A percentile compares a stretch with the other conserved stretches of the same genome.
Conservation (phyloP, 148 eudicot genomes). For the Chenopodium formosanum region DNA sequence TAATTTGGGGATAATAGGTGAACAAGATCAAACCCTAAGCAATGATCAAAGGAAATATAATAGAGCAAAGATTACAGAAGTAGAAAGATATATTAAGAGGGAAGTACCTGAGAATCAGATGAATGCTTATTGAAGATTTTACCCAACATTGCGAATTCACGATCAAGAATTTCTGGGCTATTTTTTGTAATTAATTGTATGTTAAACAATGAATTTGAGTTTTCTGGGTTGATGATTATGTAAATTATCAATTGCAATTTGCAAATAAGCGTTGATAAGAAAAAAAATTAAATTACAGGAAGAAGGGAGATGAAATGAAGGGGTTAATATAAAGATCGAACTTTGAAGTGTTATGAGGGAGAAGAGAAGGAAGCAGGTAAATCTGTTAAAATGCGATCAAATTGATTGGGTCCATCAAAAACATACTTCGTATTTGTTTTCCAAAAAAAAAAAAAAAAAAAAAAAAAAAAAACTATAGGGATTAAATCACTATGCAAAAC, state of each 20-base stretch:
- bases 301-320: background rate
- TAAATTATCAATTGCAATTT: too few species aligned
- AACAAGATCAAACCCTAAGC: background rate
- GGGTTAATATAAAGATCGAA: background rate
- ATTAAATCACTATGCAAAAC: too few species aligned
- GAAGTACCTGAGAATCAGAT: slow-evolving; percentile 21
- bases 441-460: too few species aligned
- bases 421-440: too few species aligned
- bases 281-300: background rate
- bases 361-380: slow-evolving; percentile 6
- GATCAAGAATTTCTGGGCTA: background rate
- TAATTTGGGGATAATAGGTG: background rate
- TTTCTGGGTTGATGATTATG: background rate
- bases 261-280: background rate
- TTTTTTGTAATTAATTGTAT: background rate
- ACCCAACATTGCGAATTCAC: slow-evolving; percentile 24
- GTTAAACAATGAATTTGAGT: background rate
- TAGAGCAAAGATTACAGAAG: background rate
- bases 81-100: background rate
- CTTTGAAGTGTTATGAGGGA: background rate
- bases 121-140: slow-evolving; percentile 30
- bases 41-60: background rate
- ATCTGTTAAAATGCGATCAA: background rate
- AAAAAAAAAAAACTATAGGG: too few species aligned
- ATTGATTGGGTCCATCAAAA: background rate